Evolutionary conservation across 176 grass and related monocot genomes (phyloP).

Genomic region (Zea mays): DNA sequence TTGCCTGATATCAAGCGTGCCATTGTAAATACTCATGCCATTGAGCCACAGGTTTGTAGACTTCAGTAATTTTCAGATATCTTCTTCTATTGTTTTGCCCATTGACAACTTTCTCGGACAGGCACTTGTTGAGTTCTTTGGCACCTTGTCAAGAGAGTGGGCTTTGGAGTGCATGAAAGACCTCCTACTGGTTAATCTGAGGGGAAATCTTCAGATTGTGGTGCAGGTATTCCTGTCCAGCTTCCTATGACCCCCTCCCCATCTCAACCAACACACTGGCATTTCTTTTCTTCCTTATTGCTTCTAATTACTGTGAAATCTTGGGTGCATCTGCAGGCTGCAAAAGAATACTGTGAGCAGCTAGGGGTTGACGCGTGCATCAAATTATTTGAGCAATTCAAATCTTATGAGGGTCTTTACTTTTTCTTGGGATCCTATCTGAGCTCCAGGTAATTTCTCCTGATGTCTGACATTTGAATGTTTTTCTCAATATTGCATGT

Average conservation of each 20-base stretch:
- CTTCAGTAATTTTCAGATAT: conserved; percentile 14
- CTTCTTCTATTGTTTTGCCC: not conserved
- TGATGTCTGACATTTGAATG: not conserved
- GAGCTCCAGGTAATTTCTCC: conserved; percentile 78
- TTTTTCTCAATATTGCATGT: not conserved
- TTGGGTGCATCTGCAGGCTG: conserved; percentile 48
- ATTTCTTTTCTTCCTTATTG: not conserved
- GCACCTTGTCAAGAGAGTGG: conserved; percentile 90
- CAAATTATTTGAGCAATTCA: conserved; percentile 97
- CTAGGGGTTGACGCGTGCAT: conserved; percentile 80
- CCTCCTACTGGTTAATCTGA: conserved; percentile 82
- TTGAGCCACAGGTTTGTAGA: conserved; percentile 86
- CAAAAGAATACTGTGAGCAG: conserved; percentile 91
- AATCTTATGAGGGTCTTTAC: conserved; percentile 96
- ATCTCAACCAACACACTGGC: not conserved
- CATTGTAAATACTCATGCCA: conserved; percentile 97
- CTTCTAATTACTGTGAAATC: conserved; percentile 17
- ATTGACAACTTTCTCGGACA: conserved; percentile 42
- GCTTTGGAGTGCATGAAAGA: conserved; percentile 98
- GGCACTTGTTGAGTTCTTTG: conserved; percentile 96
- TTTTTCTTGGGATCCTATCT: conserved; percentile 94
- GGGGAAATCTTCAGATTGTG: conserved; percentile 97
- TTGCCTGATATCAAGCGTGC: conserved; percentile 93
- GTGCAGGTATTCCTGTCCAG: conserved; percentile 65
- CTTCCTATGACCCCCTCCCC: not conserved